Percentiles rank a stretch among this genome's conserved stretches.
phyloP scores from a whole-genome alignment of 1,139 yeast genomes.

The Arxiozyma heterogenica region DNA sequence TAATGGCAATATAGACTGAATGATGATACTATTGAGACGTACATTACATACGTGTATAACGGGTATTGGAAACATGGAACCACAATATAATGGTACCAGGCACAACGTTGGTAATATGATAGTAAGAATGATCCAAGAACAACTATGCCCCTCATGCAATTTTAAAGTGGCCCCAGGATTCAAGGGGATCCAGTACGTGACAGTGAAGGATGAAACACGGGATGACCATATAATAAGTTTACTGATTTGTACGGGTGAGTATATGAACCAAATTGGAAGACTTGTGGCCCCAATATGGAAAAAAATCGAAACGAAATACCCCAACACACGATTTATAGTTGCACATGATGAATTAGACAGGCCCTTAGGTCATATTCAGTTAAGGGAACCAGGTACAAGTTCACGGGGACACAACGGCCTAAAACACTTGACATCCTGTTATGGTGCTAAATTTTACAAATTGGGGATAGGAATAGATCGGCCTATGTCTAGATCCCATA shows the following conservation, averaged over 20 bases:
- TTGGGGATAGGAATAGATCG: constrained; percentile 69
- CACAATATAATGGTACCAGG: constrained; percentile 49
- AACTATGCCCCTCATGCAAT: constrained; percentile 7
- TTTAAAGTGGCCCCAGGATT: neutral
- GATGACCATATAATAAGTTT: constrained; percentile 16
- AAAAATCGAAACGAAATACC: constrained; percentile 10
- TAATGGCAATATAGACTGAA: neutral
- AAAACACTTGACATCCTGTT: constrained; percentile 40
- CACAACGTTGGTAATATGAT: constrained; percentile 57
- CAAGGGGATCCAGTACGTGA: neutral
- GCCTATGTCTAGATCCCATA: constrained; percentile 38
- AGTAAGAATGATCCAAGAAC: constrained; percentile 17
- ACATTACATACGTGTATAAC: constrained; percentile 33
- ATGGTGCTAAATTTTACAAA: constrained; percentile 34
- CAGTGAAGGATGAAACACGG: neutral
- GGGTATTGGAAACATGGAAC: constrained; percentile 76
- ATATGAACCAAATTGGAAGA: constrained; percentile 65
- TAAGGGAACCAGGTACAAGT: constrained; percentile 48
- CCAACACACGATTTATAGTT: constrained; percentile 32
- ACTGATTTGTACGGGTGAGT: constrained; percentile 42
- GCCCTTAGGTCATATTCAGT: constrained; percentile 52
- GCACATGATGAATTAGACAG: constrained; percentile 70
- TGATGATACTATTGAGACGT: neutral
- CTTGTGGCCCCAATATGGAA: constrained; percentile 42
- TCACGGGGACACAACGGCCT: constrained; percentile 79